phyloP scores from a whole-genome alignment of 768 basidiomycete species.

The Panellus pusillus region DNA sequence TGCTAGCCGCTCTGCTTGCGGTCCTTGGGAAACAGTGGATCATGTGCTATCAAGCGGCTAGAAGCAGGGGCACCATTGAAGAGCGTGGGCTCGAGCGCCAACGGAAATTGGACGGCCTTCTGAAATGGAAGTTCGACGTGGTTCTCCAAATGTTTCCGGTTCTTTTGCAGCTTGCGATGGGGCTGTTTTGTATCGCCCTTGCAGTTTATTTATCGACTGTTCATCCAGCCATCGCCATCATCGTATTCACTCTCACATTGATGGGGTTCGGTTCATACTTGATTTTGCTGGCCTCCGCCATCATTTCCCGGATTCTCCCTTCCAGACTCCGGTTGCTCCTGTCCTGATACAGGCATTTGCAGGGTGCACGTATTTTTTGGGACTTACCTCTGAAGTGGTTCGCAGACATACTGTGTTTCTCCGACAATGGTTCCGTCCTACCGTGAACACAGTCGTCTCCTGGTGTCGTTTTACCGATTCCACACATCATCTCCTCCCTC shows the following conservation, averaged over 20 bases:
- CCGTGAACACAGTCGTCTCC: too few relatives aligned
- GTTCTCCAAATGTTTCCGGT: neutral
- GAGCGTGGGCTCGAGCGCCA: neutral
- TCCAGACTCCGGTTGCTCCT: neutral
- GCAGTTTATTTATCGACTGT: neutral
- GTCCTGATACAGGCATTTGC: too few relatives aligned
- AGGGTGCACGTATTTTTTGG: too few relatives aligned
- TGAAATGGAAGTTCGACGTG: neutral
- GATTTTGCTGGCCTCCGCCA: neutral
- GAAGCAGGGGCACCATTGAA: neutral
- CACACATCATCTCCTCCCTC: too few relatives aligned
- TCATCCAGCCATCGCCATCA: neutral
- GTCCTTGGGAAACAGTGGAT: neutral
- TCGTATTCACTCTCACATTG: neutral
- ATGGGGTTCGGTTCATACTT: neutral
- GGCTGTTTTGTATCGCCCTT: neutral
- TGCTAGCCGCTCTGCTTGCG: neutral
- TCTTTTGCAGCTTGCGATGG: neutral
- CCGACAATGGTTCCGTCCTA: too few relatives aligned
- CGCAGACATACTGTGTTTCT: too few relatives aligned
- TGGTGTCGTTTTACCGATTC: too few relatives aligned
- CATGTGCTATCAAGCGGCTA: neutral
- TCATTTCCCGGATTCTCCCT: neutral
- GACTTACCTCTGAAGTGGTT: too few relatives aligned
- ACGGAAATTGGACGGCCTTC: neutral